Base-by-base conservation (phyloP, 169 alveolate genomes). In the Plasmodium vivax region DNA sequence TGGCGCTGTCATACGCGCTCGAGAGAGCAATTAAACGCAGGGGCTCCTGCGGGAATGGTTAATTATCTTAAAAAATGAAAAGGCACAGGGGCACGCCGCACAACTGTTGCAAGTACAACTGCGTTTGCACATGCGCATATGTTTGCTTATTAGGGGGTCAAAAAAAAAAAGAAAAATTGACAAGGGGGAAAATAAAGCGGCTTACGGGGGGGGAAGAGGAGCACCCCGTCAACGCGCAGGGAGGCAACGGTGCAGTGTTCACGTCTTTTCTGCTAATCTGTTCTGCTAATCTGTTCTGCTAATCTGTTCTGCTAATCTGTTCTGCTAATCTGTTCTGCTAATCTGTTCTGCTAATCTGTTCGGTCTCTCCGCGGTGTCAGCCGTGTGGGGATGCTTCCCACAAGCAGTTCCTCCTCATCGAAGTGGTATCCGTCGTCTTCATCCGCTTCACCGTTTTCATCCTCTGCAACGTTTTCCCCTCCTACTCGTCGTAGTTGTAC, bases 401-500 rank as follows among this genome's bases (percentile, higher is more conserved):
- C n/a, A 6, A n/a, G n/a, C n/a, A n/a, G n/a, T n/a, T n/a, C 27
- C 27, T 23, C 27, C 27, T 23, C 27, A 23, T 23, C 27, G 27
- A 23, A 23, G 27, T 23, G 27, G 27, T 23, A 23, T 23, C 62
- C 62, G 12, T 14, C 62, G 62, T 51, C 12, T 19, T 68, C n/a
- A 68, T 27, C 32, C n/a, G 7, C 38, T 82, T 3, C 54, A 2
- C 27, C 47, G 19, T 1, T 2, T 27, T 27, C 51, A 19, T 36
- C 0, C 16, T 0, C 56, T 41, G n/a, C n/a, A n/a, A n/a, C n/a
- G n/a, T 19, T 0, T 38, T 41, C 54, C 2, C 30, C 1, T 43
- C 23, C 43, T 58, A 88, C 73, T 88, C 94, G 68, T 88, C 90
- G 79, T 88, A 88, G 77, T 92, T 84, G 72, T 84, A 92, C 30